phyloP scores from a whole-genome alignment of 495 filamentous ascomycete genomes.

The Cenococcum geophilum region DNA sequence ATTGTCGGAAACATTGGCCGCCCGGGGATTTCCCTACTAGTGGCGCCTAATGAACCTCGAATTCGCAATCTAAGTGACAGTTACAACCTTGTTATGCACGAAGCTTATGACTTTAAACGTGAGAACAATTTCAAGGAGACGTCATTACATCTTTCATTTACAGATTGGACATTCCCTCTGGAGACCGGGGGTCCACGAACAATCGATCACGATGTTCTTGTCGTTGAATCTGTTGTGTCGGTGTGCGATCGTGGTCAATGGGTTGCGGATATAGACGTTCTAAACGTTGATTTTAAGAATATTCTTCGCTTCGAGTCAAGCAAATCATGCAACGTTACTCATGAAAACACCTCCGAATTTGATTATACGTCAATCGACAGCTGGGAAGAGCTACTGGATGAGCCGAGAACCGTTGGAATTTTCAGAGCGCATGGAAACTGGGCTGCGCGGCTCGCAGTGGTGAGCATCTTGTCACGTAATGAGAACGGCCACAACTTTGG shows the following conservation, averaged over 20 bases:
- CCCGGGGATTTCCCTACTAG: constrained; percentile 2
- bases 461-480: too few species aligned
- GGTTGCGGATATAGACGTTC: constrained; percentile 40
- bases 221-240: constrained; percentile 33
- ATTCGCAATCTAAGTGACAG: neutral
- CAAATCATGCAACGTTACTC: neutral
- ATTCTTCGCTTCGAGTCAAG: neutral
- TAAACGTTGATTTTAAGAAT: constrained; percentile 11
- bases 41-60: neutral
- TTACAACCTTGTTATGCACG: neutral
- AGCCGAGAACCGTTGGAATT: neutral
- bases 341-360: neutral
- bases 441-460: neutral
- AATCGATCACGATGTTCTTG: too few species aligned
- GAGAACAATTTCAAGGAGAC: too few species aligned
- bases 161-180: too few species aligned
- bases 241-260: constrained; percentile 36
- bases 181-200: too few species aligned
- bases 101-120: too few species aligned
- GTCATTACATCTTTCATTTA: too few species aligned
- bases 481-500: too few species aligned
- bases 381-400: neutral
- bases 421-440: neutral
- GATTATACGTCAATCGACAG: neutral
- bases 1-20: constrained; percentile 10